Percentiles rank a stretch among this genome's conserved stretches.
Evolutionary conservation across 441 rosid genomes (phyloP).

Genomic region (California macrophylla): DNA sequence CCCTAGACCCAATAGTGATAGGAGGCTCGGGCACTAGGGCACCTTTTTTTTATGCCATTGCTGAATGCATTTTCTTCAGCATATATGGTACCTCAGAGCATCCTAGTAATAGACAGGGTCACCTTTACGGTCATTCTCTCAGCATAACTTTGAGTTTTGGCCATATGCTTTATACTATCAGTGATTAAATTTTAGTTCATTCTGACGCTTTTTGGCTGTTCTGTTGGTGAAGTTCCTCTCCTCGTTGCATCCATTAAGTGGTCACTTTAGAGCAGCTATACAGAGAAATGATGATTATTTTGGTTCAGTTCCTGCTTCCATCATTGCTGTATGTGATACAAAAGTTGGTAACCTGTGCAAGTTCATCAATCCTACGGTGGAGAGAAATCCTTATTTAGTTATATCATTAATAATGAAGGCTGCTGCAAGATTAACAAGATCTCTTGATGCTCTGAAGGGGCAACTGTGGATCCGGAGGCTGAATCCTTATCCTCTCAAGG

Average conservation of each 20-base stretch:
- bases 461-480: constrained; percentile 46
- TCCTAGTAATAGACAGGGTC: background rate
- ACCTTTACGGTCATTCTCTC: background rate
- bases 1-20: background rate
- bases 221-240: constrained; percentile 48
- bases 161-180: background rate
- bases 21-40: background rate
- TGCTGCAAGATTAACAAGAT: constrained; percentile 45
- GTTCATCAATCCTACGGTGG: constrained; percentile 52
- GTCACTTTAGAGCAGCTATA: constrained; percentile 72
- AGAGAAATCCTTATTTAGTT: constrained; percentile 50
- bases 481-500: constrained; percentile 42
- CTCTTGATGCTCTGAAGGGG: constrained; percentile 34
- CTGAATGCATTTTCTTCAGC: background rate
- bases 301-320: constrained; percentile 67
- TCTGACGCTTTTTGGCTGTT: background rate
- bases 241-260: constrained; percentile 54
- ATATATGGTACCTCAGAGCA: background rate
- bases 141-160: background rate
- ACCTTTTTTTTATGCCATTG: constrained; percentile 12
- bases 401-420: constrained; percentile 52
- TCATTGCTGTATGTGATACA: constrained; percentile 58
- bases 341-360: constrained; percentile 59
- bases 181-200: background rate
- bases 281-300: constrained; percentile 50